phyloP scores from a whole-genome alignment of 2,329 filamentous ascomycete genomes.

The Fusarium redolens region DNA sequence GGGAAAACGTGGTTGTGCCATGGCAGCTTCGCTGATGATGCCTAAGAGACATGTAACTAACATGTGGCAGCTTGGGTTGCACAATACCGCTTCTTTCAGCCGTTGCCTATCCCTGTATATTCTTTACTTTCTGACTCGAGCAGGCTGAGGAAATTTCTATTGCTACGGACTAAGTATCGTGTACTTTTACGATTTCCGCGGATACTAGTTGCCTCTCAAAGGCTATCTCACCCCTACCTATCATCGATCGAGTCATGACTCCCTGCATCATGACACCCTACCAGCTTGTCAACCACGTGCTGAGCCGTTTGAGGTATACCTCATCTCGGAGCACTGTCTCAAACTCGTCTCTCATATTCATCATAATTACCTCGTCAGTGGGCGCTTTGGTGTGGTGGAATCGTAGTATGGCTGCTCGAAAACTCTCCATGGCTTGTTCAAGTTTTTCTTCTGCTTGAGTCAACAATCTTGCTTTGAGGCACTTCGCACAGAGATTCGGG shows the following conservation, averaged over 20 bases:
- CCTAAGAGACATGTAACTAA: conserved; percentile 4
- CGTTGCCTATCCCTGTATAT: conserved; percentile 12
- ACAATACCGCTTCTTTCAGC: conserved; percentile 12
- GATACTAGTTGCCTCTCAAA: conserved; percentile 1
- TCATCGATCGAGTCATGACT: conserved; percentile 15
- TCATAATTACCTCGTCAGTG: conserved; percentile 27
- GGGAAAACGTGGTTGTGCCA: conserved; percentile 8
- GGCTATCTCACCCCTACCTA: conserved; percentile 9
- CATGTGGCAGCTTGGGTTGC: conserved; percentile 23
- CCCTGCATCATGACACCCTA: conserved; percentile 16
- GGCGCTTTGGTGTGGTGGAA: conserved; percentile 22
- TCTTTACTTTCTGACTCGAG: conserved; percentile 29
- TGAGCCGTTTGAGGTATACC: conserved; percentile 36
- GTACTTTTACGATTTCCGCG: conserved; percentile 15
- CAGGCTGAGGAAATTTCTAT: conserved; percentile 6
- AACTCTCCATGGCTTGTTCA: conserved; percentile 12
- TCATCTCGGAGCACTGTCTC: conserved; percentile 38
- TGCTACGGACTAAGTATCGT: conserved; percentile 17
- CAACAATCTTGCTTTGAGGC: conserved; percentile 17
- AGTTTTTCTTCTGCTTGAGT: conserved; percentile 25
- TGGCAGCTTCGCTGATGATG: conserved; percentile 19
- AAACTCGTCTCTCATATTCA: conserved; percentile 31
- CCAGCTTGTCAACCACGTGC: conserved; percentile 43
- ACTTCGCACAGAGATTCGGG: conserved; percentile 37
- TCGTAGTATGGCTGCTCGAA: conserved; percentile 24